Evolutionary conservation across 164 flowering plant genomes (phyloP).

Genomic region (Aristolochia fimbriata): DNA sequence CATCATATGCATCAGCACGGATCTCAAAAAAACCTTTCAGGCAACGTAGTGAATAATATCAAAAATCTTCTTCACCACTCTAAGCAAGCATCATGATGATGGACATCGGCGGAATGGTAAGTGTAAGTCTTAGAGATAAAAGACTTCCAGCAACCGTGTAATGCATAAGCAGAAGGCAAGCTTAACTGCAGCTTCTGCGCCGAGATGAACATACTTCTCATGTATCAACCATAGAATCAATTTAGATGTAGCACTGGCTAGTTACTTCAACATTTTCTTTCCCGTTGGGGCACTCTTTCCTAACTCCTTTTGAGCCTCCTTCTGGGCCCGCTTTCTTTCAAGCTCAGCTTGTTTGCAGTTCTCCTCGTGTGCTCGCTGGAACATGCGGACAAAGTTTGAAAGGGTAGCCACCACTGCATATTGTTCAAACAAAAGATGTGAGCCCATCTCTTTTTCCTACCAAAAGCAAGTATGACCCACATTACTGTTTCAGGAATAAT

Average conservation of each 20-base stretch:
- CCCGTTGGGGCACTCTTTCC: constrained; percentile 14
- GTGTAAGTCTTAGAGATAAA: not conserved
- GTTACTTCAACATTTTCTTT: constrained; percentile 32
- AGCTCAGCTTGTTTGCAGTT: constrained; percentile 78
- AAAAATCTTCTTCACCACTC: not conserved
- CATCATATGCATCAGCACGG: constrained; percentile 15
- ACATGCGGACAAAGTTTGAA: constrained; percentile 71
- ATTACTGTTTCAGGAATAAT: too few species aligned
- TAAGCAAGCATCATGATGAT: not conserved
- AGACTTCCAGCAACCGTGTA: not conserved
- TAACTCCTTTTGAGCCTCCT: constrained; percentile 33
- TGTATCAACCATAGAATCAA: not conserved
- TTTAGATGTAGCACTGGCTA: not conserved
- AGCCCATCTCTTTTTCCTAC: too few species aligned
- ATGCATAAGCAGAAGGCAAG: not conserved
- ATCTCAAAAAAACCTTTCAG: constrained; percentile 14
- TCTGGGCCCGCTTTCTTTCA: constrained; percentile 85
- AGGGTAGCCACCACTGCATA: constrained; percentile 81
- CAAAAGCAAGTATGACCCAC: too few species aligned
- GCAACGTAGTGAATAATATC: not conserved
- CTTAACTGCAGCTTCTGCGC: not conserved
- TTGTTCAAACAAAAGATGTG: not conserved
- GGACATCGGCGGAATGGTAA: too few species aligned
- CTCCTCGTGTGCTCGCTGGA: constrained; percentile 83
- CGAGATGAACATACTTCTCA: too few species aligned